These are phyloP conservation scores for Globisporangium yorkense DNA, from an alignment of 352 stramenopile species.

Conservation along the genomic window DNA sequence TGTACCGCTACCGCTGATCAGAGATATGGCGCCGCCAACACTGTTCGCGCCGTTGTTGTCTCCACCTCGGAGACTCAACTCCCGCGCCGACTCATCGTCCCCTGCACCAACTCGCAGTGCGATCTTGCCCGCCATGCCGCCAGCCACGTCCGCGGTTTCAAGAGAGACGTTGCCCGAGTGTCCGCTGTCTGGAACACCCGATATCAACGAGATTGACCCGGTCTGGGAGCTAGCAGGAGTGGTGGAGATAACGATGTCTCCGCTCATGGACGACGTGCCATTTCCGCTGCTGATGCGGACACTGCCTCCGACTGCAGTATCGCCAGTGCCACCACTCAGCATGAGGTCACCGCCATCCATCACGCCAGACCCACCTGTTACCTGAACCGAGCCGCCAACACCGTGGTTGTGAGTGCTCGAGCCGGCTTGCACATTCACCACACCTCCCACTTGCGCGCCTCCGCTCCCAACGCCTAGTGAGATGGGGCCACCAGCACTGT, in stretches of 20 bases:
- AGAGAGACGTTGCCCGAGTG: slow-evolving; percentile 14
- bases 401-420: slow-evolving; percentile 3
- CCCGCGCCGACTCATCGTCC: slow-evolving; percentile 5
- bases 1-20: slow-evolving; percentile 13
- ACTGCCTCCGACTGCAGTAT: slow-evolving; percentile 15
- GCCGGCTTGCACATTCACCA: slow-evolving; percentile 1
- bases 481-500: slow-evolving; percentile 22
- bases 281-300: slow-evolving; percentile 16
- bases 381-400: slow-evolving; percentile 12
- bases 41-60: slow-evolving; percentile 10
- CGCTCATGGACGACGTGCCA: slow-evolving; percentile 14
- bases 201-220: slow-evolving; percentile 16
- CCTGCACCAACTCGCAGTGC: slow-evolving; percentile 13
- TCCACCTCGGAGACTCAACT: slow-evolving; percentile 16
- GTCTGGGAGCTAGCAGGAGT: slow-evolving; percentile 6
- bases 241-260: slow-evolving; percentile 10
- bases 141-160: slow-evolving; percentile 10
- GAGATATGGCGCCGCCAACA: slow-evolving; percentile 13
- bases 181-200: slow-evolving; percentile 11
- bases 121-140: slow-evolving; percentile 16
- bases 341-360: slow-evolving; percentile 11
- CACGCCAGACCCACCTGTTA: slow-evolving; percentile 14
- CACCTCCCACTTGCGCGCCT: neutral
- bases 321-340: slow-evolving; percentile 15
- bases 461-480: slow-evolving; percentile 12